A percentile compares a stretch with the other conserved stretches of the same genome.
phyloP scores from a whole-genome alignment of 192 early-diverging fungal species.

The Umbelopsis ramanniana region DNA sequence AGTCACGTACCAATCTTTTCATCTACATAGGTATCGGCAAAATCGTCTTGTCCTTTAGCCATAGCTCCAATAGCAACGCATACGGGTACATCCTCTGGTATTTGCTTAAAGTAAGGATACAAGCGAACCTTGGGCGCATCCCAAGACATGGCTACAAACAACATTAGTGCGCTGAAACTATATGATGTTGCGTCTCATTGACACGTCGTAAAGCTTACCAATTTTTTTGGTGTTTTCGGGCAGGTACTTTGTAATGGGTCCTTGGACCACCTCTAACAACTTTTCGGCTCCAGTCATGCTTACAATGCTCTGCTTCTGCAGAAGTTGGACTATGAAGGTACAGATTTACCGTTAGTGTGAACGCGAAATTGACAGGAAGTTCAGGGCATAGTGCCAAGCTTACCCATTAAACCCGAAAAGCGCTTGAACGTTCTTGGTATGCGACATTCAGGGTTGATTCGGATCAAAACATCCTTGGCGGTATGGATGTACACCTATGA shows the following conservation, averaged over 20 bases:
- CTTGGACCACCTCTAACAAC: constrained; percentile 93
- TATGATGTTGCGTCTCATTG: too few relatives aligned
- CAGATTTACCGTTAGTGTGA: too few relatives aligned
- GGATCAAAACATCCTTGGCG: constrained; percentile 89
- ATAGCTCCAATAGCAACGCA: constrained; percentile 95
- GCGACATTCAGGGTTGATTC: constrained; percentile 94
- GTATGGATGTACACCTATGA: constrained; percentile 90
- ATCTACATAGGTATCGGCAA: constrained; percentile 92
- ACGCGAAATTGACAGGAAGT: too few relatives aligned
- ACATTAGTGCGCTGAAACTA: not conserved
- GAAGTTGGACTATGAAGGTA: constrained; percentile 77
- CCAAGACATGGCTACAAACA: constrained; percentile 73
- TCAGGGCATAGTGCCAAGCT: not conserved
- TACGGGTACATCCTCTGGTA: constrained; percentile 75
- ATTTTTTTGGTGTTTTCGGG: constrained; percentile 84
- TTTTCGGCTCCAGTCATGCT: constrained; percentile 80
- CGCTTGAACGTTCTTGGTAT: constrained; percentile 99
- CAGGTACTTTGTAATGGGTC: constrained; percentile 93
- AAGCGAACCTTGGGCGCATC: constrained; percentile 83
- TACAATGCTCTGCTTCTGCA: constrained; percentile 93
- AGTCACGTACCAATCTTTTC: constrained; percentile 84
- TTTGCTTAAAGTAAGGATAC: constrained; percentile 69
- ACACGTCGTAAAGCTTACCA: constrained; percentile 49
- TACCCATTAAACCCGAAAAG: constrained; percentile 96
- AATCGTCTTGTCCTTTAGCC: constrained; percentile 93